phyloP scores from a whole-genome alignment of 139 green algal genomes.

The Penium margaritaceum region DNA sequence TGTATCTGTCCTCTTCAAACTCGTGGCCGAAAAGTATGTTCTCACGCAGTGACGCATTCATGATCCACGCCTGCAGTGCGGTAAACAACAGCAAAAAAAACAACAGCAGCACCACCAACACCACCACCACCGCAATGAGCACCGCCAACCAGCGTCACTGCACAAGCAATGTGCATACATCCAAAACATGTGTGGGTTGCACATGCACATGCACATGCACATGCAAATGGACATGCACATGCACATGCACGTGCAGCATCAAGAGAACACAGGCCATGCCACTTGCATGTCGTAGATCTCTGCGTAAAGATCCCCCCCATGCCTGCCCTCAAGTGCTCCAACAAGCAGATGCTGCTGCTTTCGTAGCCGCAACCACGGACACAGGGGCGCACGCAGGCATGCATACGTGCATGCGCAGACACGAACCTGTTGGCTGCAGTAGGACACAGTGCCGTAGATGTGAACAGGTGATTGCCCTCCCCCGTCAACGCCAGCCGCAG shows the following conservation, averaged over 20 bases:
- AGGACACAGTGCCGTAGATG: slow-evolving; percentile 16
- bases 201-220: background rate
- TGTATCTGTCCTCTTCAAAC: slow-evolving; percentile 45
- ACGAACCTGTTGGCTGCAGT: slow-evolving; percentile 35
- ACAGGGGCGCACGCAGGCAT: background rate
- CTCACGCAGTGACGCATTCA: slow-evolving; percentile 51
- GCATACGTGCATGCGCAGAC: background rate
- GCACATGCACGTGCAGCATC: background rate
- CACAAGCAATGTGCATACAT: background rate
- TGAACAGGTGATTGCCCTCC: too few species aligned
- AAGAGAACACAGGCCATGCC: background rate
- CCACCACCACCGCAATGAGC: background rate
- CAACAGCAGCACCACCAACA: background rate
- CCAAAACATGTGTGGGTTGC: too few species aligned
- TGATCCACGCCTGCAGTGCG: slow-evolving; percentile 51
- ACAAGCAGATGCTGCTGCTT: background rate
- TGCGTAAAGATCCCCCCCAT: background rate
- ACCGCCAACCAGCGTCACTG: background rate
- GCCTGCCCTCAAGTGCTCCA: too few species aligned
- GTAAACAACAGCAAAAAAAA: background rate
- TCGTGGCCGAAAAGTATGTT: slow-evolving; percentile 53
- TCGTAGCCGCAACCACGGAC: background rate
- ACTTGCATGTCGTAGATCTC: background rate
- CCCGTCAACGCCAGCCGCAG: too few species aligned
- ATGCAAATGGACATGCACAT: background rate